Evolutionary conservation across 768 basidiomycete genomes (phyloP).

Genomic region (Favolaschia claudopus): DNA sequence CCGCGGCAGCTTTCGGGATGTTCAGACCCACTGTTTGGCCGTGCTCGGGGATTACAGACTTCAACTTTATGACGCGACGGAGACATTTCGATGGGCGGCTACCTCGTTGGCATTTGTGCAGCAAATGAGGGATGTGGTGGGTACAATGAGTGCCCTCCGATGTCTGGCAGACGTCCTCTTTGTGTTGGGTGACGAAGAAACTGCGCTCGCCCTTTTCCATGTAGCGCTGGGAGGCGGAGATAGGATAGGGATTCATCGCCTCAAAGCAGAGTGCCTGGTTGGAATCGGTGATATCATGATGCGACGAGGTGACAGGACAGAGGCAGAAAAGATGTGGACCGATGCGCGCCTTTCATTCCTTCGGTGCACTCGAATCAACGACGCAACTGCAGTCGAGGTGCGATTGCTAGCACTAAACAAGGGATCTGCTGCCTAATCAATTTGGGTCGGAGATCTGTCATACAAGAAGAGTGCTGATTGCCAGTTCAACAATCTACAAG

Average conservation of each 20-base stretch:
- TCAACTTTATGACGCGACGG: background rate
- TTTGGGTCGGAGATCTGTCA: too few relatives aligned
- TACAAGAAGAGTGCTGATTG: too few relatives aligned
- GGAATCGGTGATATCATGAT: background rate
- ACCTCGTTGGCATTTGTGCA: background rate
- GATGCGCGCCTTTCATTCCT: background rate
- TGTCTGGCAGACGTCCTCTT: background rate
- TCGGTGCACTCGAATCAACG: background rate
- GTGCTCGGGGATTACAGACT: background rate
- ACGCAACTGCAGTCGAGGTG: background rate
- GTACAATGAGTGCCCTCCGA: background rate
- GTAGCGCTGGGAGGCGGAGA: background rate
- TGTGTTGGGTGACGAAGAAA: background rate
- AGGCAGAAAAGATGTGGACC: background rate
- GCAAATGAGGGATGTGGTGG: background rate
- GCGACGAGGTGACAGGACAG: background rate
- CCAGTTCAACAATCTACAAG: too few relatives aligned
- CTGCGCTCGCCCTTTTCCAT: background rate
- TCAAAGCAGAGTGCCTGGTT: background rate
- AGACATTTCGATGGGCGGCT: background rate
- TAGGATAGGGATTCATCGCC: conserved; percentile 1
- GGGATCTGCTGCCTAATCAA: too few relatives aligned
- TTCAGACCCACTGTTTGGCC: too few relatives aligned
- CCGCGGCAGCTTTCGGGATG: background rate
- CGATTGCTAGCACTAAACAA: too few relatives aligned